phyloP scores from a whole-genome alignment of 1,284 basidiomycete species.

The Entoloma clypeatum region DNA sequence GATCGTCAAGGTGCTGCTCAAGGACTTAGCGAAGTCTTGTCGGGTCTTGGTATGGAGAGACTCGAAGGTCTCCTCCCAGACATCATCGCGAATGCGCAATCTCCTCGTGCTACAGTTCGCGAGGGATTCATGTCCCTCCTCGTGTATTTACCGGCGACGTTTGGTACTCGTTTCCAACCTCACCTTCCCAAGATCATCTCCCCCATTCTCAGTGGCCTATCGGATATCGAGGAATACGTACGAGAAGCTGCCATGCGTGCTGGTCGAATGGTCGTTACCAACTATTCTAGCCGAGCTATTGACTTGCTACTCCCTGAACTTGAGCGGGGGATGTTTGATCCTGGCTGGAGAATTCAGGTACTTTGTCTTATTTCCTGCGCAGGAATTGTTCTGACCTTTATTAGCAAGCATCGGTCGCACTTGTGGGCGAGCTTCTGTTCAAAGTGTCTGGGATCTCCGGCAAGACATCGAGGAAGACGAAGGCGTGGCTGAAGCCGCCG shows the following conservation, averaged over 20 bases:
- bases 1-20: constrained; percentile 98
- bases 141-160: constrained; percentile 95
- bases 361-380: constrained; percentile 23
- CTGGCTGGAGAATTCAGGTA: constrained; percentile 93
- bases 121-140: constrained; percentile 99
- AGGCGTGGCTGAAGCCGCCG: constrained; percentile 61
- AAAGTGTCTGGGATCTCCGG: constrained; percentile 97
- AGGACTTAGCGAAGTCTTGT: constrained; percentile 93
- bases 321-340: constrained; percentile 93
- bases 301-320: constrained; percentile 94
- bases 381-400: constrained; percentile 10
- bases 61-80: constrained; percentile 94
- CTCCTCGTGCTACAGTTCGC: constrained; percentile 86
- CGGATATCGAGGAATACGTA: constrained; percentile 92
- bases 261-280: constrained; percentile 97
- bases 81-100: constrained; percentile 89
- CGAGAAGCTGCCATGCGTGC: constrained; percentile 97
- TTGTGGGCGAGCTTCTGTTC: constrained; percentile 95
- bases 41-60: constrained; percentile 95
- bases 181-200: constrained; percentile 93
- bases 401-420: constrained; percentile 91
- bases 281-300: constrained; percentile 91
- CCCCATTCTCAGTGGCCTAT: constrained; percentile 90
- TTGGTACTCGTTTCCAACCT: constrained; percentile 93
- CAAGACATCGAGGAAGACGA: constrained; percentile 80